Conservation (phyloP, 202 grass and related monocot genomes). For the Carex sylvatica region DNA sequence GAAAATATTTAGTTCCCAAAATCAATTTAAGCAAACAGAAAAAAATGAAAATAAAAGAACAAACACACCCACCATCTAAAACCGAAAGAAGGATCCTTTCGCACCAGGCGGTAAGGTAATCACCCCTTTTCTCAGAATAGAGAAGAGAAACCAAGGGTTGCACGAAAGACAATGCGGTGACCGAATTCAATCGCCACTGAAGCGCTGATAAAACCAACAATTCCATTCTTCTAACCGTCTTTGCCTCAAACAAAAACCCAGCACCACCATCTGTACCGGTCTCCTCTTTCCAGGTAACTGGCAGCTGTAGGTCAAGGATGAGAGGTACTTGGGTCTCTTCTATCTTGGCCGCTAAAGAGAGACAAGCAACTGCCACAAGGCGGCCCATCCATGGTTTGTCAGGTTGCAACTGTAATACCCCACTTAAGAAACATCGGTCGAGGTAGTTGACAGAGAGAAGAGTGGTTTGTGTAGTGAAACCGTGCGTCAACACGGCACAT, state of each 20-base stretch:
- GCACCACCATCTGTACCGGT: background rate
- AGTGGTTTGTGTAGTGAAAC: slow-evolving; percentile 65
- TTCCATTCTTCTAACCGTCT: slow-evolving; percentile 87
- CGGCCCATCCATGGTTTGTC: slow-evolving; percentile 71
- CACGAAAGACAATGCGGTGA: slow-evolving; percentile 78
- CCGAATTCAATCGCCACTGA: slow-evolving; percentile 70
- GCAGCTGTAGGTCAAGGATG: slow-evolving; percentile 64
- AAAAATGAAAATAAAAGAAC: background rate
- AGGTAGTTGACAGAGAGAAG: slow-evolving; percentile 67
- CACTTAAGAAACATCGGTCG: slow-evolving; percentile 72
- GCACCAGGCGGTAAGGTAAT: slow-evolving; percentile 29
- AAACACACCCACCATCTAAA: slow-evolving; percentile 49
- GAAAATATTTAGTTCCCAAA: background rate
- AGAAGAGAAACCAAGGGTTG: slow-evolving; percentile 40
- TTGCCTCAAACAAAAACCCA: slow-evolving; percentile 59
- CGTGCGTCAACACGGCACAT: slow-evolving; percentile 36
- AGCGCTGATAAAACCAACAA: slow-evolving; percentile 70
- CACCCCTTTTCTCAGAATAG: background rate
- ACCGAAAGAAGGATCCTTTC: slow-evolving; percentile 50
- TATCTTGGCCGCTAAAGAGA: slow-evolving; percentile 76
- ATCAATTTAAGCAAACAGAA: background rate
- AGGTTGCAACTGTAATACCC: slow-evolving; percentile 37
- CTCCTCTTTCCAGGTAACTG: slow-evolving; percentile 14
- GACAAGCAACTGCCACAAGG: slow-evolving; percentile 64
- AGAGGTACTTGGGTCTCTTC: slow-evolving; percentile 73